Evolutionary conservation across 257 asterid species (phyloP).

Genomic region (Solanum sparsipilum): DNA sequence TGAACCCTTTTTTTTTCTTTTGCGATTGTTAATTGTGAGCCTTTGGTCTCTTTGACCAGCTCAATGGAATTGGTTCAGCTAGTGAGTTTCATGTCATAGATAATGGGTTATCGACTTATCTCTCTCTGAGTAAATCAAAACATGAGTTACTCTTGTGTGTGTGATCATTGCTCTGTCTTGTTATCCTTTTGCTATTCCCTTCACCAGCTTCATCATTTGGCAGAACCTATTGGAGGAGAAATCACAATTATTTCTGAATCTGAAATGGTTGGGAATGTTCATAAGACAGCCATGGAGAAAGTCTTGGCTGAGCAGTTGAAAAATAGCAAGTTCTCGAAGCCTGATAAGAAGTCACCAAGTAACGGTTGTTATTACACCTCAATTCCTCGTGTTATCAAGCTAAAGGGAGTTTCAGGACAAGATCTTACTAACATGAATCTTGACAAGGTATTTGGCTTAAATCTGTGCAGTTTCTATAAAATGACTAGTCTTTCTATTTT

Average conservation of each 20-base stretch:
- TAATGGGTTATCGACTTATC: background rate
- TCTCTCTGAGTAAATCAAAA: background rate
- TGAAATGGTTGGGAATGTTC: conserved; percentile 34
- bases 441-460: conserved; percentile 57
- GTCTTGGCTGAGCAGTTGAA: conserved; percentile 61
- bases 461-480: background rate
- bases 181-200: conserved; percentile 1
- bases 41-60: background rate
- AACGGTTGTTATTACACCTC: conserved; percentile 74
- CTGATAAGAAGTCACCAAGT: conserved; percentile 34
- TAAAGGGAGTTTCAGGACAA: conserved; percentile 45
- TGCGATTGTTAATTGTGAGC: background rate
- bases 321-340: conserved; percentile 37
- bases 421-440: conserved; percentile 89
- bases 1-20: background rate
- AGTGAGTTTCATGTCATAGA: background rate
- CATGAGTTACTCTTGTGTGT: background rate
- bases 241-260: conserved; percentile 73
- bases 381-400: conserved; percentile 85
- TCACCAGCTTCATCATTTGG: conserved; percentile 5
- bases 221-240: conserved; percentile 95
- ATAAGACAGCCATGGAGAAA: conserved; percentile 53
- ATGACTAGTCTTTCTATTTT: background rate
- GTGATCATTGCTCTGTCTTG: background rate
- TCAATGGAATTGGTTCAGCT: background rate